Percentiles rank a stretch among this genome's conserved stretches.
These are phyloP conservation scores for Zea luxurians DNA, from an alignment of 176 grass and related monocot genomes.

Conservation along the genomic window DNA sequence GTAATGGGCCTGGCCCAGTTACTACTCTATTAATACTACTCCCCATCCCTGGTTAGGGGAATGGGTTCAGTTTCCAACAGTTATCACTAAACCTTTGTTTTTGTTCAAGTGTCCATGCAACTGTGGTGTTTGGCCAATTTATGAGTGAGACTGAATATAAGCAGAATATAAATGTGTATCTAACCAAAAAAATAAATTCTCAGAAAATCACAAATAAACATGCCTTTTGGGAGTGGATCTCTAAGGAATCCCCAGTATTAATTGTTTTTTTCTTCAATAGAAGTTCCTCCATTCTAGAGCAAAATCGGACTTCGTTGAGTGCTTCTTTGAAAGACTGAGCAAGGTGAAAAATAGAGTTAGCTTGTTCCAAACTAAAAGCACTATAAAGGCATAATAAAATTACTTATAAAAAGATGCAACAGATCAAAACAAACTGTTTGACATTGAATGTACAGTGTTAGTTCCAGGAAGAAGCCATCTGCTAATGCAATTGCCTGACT, in stretches of 20 bases:
- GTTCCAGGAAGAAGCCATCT: constrained; percentile 20
- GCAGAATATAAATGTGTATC: constrained; percentile 21
- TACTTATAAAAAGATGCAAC: constrained; percentile 31
- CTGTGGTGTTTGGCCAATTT: constrained; percentile 8
- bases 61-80: too few relatives aligned
- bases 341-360: constrained; percentile 31
- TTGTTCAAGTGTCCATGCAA: constrained; percentile 20
- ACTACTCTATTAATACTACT: too few relatives aligned
- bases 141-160: constrained; percentile 21
- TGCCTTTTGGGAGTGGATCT: constrained; percentile 90
- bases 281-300: constrained; percentile 82
- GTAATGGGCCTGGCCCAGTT: too few relatives aligned
- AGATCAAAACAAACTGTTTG: constrained; percentile 16
- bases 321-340: constrained; percentile 71
- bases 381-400: constrained; percentile 21
- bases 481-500: background rate
- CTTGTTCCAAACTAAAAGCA: constrained; percentile 7
- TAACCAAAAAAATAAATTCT: constrained; percentile 32
- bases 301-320: constrained; percentile 74
- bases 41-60: too few relatives aligned
- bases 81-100: background rate
- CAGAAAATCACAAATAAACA: constrained; percentile 40
- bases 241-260: constrained; percentile 71
- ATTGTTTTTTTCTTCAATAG: constrained; percentile 84
- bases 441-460: background rate